Percentiles rank a stretch among this genome's conserved stretches.
These are phyloP conservation scores for Aphanocladium album DNA, from an alignment of 2,329 filamentous ascomycete genomes.

Conservation along the genomic window DNA sequence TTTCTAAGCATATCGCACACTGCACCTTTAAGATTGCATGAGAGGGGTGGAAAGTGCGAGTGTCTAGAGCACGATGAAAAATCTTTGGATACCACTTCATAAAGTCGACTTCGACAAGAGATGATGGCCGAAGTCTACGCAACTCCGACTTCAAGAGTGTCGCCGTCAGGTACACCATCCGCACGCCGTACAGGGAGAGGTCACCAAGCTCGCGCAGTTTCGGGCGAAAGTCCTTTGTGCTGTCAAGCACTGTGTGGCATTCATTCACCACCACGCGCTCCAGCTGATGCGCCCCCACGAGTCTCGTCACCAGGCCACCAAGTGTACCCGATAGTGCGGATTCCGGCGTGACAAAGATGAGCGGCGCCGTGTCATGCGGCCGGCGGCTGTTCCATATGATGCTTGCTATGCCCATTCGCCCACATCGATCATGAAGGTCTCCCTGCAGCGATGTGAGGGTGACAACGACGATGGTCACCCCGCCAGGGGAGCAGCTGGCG, in stretches of 20 bases:
- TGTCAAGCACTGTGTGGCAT: neutral
- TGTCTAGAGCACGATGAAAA: no score
- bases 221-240: neutral
- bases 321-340: neutral
- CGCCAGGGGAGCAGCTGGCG: neutral
- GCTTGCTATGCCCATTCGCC: neutral
- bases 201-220: neutral
- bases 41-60: no score
- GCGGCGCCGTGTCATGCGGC: neutral
- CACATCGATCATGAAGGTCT: neutral
- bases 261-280: neutral
- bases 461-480: conserved; percentile 7
- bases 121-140: no score
- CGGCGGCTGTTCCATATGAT: neutral
- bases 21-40: no score
- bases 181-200: neutral
- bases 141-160: no score
- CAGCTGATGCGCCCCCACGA: neutral
- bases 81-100: no score
- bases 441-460: neutral
- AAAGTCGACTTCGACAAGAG: no score
- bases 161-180: no score
- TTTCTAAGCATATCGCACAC: no score
- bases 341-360: neutral
- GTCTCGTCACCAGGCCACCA: neutral